Conservation (phyloP, 108 stramenopile species). For the Stephanodiscus triporus region DNA sequence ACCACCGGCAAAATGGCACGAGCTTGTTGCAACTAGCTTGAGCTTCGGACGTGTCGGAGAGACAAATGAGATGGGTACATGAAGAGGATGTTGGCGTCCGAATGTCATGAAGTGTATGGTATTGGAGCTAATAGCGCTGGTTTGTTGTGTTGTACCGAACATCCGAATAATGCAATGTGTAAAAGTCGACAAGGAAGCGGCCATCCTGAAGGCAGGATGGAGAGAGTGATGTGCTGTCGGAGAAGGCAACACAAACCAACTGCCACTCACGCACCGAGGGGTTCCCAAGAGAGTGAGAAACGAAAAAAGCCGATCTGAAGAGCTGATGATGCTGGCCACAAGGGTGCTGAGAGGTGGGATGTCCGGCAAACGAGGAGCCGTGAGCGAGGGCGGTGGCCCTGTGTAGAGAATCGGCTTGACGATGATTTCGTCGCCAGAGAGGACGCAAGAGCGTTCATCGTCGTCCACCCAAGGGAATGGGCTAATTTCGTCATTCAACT, state of each 20-base stretch:
- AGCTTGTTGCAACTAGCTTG: neutral
- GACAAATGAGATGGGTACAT: neutral
- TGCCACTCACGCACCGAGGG: neutral
- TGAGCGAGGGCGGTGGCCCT: neutral
- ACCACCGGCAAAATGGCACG: neutral
- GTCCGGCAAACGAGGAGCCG: too few relatives aligned
- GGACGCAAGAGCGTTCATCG: neutral
- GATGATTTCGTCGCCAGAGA: neutral
- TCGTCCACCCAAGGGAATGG: neutral
- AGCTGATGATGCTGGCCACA: neutral
- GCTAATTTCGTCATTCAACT: neutral
- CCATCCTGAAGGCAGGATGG: neutral
- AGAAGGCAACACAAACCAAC: neutral
- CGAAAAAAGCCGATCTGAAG: neutral
- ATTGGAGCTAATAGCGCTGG: conserved; percentile 23
- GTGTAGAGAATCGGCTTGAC: neutral
- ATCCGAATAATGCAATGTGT: conserved; percentile 9
- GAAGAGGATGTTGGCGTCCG: too few relatives aligned
- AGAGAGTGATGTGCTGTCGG: neutral
- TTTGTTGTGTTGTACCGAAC: conserved; percentile 6
- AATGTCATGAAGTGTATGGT: neutral
- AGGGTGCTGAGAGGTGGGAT: neutral
- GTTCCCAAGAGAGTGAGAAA: neutral
- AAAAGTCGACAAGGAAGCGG: conserved; percentile 4
- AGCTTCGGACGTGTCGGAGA: neutral